Conservation (phyloP, 352 stramenopile species). For the Blastocystis sp. region DNA sequence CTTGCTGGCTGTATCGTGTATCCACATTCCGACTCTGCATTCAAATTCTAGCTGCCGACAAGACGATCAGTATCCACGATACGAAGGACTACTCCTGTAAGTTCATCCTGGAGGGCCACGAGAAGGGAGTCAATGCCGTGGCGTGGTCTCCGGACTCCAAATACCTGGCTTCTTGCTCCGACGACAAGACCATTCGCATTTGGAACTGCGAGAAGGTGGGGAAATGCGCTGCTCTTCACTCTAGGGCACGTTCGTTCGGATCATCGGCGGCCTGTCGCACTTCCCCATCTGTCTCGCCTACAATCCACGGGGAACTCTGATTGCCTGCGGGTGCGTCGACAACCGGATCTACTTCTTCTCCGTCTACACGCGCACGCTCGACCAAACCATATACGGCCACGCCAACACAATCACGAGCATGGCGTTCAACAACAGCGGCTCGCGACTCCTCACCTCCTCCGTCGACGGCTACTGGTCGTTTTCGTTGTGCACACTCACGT, state of each 20-base stretch:
- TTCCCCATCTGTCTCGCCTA: constrained; percentile 41
- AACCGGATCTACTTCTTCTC: constrained; percentile 71
- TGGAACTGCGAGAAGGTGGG: constrained; percentile 49
- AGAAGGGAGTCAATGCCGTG: constrained; percentile 65
- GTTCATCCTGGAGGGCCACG: constrained; percentile 68
- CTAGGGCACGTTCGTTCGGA: constrained; percentile 40
- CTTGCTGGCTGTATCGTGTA: constrained; percentile 51
- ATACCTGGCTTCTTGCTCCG: constrained; percentile 69
- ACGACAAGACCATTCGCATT: constrained; percentile 71
- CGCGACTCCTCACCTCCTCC: constrained; percentile 17
- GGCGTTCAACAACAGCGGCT: constrained; percentile 30
- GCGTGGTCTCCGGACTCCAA: constrained; percentile 35
- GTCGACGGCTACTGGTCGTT: constrained; percentile 46
- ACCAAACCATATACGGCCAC: constrained; percentile 54
- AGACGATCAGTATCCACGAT: constrained; percentile 24
- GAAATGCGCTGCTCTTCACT: neutral
- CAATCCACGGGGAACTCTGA: constrained; percentile 52
- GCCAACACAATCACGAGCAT: constrained; percentile 59
- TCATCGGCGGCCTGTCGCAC: constrained; percentile 23
- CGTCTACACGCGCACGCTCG: constrained; percentile 43
- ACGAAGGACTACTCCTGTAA: constrained; percentile 29
- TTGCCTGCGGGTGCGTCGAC: constrained; percentile 51
- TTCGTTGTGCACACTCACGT: neutral
- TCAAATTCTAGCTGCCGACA: constrained; percentile 45
- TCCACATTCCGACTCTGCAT: neutral